A percentile compares a stretch with the other conserved stretches of the same genome.
phyloP scores from a whole-genome alignment of 768 basidiomycete genomes.

The Boletus eberwhitei region DNA sequence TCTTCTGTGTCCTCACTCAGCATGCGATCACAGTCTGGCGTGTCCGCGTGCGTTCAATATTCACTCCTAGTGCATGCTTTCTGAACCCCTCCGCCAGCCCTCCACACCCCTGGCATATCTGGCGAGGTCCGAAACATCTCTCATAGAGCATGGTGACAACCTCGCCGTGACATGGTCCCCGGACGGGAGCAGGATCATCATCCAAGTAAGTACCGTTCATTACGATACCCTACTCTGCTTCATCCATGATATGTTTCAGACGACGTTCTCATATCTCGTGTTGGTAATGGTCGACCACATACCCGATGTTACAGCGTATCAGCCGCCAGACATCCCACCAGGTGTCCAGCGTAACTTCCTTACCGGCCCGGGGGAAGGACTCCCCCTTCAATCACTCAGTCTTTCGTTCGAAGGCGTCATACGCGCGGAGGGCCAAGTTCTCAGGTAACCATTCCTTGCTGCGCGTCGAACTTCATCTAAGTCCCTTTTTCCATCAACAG shows the following conservation, averaged over 20 bases:
- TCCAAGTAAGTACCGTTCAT: constrained; percentile 54
- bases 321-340: constrained; percentile 44
- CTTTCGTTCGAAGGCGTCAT: constrained; percentile 81
- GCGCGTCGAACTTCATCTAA: background rate
- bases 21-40: constrained; percentile 77
- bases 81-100: constrained; percentile 44
- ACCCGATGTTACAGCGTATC: constrained; percentile 53
- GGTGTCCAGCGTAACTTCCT: constrained; percentile 65
- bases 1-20: constrained; percentile 74
- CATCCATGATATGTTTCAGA: constrained; percentile 43
- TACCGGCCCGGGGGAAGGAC: constrained; percentile 76
- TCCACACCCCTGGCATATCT: constrained; percentile 69
- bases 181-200: constrained; percentile 73
- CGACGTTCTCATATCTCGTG: constrained; percentile 75
- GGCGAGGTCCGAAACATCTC: constrained; percentile 70
- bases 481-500: constrained; percentile 36
- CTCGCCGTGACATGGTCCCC: constrained; percentile 74
- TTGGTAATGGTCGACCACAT: constrained; percentile 63
- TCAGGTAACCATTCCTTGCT: constrained; percentile 48
- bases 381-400: constrained; percentile 62
- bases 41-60: constrained; percentile 57
- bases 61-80: background rate
- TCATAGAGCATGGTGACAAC: constrained; percentile 84
- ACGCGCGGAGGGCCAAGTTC: constrained; percentile 67
- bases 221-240: background rate